Base-by-base conservation (phyloP, 495 filamentous ascomycete genomes). In the Immersiella caudata region DNA sequence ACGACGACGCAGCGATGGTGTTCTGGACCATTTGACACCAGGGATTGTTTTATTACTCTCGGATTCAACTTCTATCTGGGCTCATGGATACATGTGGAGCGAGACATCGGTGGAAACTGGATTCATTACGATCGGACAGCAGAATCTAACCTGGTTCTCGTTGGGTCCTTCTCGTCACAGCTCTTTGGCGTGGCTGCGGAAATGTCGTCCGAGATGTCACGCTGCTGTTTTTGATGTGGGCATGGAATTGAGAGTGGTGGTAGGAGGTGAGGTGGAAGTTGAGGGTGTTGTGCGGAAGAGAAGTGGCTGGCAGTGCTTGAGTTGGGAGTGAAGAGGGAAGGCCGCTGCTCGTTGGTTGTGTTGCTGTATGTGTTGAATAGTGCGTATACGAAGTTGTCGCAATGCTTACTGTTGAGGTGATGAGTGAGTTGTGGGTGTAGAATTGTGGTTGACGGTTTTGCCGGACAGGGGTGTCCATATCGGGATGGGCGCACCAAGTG, bases 1-100 rank as follows among this genome's bases (percentile, higher is more conserved):
- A 33, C 29, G 29, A 33, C 29, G 8, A 33, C 36, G 18, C 27
- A 57, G 40, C 40, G 40, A 46, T 46, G 40, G 40, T 46, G 40
- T 46, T 46, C 9, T 18, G 40, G 54, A 54, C 54, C 26, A 16
- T 57, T 57, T 57, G 54, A 57, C 54, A 46, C 40, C 40, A 46
- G 40, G 40, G 40, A 46, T 46, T 46, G 40, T 46, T 46, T 46
- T 46, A 46, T 46, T 46, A 18, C 40, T 46, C 40, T 46, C 40
- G 40, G 11, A 18, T 18, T 18, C 40, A 18, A 14, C 40, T 46
- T 46, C 8, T 46, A 18, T 46, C 40, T 46, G 40, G 40, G 40
- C 40, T 46, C 16, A 46, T 46, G 40, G 40, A 46, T 46, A 46
- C 40, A 18, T 46, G 40, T 46, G 14, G 5, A 46, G 14, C 40